Evolutionary conservation across 2,329 filamentous ascomycete species (phyloP).

Genomic region (Xylariaceae sp.): DNA sequence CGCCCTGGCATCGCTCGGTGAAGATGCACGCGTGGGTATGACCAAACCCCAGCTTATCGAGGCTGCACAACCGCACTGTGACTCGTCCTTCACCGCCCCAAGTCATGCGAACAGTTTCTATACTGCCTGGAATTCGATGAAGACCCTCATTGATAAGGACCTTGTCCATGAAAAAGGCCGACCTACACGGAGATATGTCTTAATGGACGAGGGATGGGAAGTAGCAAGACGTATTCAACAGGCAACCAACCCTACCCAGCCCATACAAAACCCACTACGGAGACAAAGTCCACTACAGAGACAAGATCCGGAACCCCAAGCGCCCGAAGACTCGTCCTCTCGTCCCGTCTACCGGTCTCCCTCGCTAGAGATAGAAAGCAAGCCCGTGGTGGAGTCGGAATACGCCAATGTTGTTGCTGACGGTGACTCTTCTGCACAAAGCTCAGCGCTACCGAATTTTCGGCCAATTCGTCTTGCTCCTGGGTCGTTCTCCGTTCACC

Average conservation of each 20-base stretch:
- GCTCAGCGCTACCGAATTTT: constrained; percentile 48
- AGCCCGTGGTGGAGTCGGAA: constrained; percentile 17
- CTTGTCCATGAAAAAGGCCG: constrained; percentile 72
- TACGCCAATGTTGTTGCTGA: constrained; percentile 47
- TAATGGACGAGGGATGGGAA: constrained; percentile 80
- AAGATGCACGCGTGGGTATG: constrained; percentile 59
- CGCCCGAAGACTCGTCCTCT: constrained; percentile 14
- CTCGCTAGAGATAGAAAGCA: constrained; percentile 27
- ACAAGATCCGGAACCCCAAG: constrained; percentile 9
- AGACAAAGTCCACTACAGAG: constrained; percentile 21
- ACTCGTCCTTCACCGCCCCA: constrained; percentile 72
- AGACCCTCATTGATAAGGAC: constrained; percentile 72
- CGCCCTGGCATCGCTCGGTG: constrained; percentile 63
- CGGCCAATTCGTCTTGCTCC: constrained; percentile 64
- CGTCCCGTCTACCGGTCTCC: constrained; percentile 17
- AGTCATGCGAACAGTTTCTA: constrained; percentile 70
- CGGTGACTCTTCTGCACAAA: constrained; percentile 33
- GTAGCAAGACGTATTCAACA: constrained; percentile 67
- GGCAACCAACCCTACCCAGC: constrained; percentile 37
- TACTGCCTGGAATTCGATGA: constrained; percentile 84
- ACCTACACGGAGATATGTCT: constrained; percentile 66
- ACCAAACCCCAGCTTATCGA: constrained; percentile 71
- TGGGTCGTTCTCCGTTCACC: constrained; percentile 70
- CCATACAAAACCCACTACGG: constrained; percentile 16
- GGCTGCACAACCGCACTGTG: constrained; percentile 70